Conservation (phyloP, 2,329 filamentous ascomycete genomes). For the Trichoderma hamatum region DNA sequence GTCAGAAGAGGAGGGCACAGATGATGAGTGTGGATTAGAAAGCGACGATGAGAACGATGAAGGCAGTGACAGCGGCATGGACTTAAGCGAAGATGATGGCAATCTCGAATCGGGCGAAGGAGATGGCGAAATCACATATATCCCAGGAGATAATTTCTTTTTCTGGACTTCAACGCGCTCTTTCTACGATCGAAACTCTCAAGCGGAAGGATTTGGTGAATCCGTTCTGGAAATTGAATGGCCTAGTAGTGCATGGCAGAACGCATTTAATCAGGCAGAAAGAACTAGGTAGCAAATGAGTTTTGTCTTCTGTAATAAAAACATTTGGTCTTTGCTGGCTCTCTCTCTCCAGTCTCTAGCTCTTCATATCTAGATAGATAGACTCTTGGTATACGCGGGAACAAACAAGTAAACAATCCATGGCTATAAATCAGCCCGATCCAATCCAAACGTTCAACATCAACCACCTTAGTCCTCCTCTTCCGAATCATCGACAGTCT, state of each 20-base stretch:
- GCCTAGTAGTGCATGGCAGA: not conserved
- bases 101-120: not conserved
- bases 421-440: not conserved
- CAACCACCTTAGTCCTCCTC: slow-evolving; percentile 1
- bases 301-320: not conserved
- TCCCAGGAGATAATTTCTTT: not conserved
- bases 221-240: not conserved
- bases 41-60: not conserved
- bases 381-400: not conserved
- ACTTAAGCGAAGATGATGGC: not conserved
- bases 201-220: not conserved
- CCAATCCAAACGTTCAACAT: not conserved
- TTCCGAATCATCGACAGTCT: slow-evolving; percentile 18
- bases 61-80: not conserved
- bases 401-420: not conserved
- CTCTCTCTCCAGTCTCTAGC: not conserved
- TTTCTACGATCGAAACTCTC: not conserved
- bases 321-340: not conserved
- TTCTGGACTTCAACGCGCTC: not conserved
- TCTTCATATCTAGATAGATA: not conserved
- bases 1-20: not conserved
- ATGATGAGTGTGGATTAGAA: not conserved
- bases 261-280: not conserved
- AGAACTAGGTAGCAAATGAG: not conserved
- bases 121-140: not conserved